These are phyloP conservation scores for Verticillium klebahnii DNA, from an alignment of 2,329 filamentous ascomycete species.

Conservation along the genomic window DNA sequence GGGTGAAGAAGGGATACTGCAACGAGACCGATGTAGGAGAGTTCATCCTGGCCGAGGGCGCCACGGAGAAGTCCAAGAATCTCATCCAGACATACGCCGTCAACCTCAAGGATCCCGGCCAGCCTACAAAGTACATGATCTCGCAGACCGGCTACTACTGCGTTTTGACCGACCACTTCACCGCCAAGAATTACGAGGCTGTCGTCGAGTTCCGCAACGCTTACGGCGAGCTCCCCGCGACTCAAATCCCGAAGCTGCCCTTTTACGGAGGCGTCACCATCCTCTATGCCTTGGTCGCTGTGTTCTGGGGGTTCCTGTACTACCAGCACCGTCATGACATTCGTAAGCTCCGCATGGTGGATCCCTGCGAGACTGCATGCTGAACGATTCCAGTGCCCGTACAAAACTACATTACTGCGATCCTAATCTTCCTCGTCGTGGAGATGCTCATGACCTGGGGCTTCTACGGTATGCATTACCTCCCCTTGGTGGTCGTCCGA, in stretches of 20 bases:
- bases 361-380: not conserved
- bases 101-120: constrained; percentile 67
- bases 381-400: constrained; percentile 66
- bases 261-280: constrained; percentile 96
- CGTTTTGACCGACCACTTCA: constrained; percentile 72
- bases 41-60: constrained; percentile 77
- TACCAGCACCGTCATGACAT: constrained; percentile 93
- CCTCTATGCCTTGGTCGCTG: constrained; percentile 80
- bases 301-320: constrained; percentile 93
- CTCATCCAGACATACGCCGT: constrained; percentile 76
- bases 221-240: constrained; percentile 90
- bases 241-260: constrained; percentile 93
- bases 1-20: constrained; percentile 66
- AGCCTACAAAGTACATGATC: constrained; percentile 74
- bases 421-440: constrained; percentile 86
- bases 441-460: constrained; percentile 99
- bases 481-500: too few relatives aligned
- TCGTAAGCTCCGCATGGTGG: constrained; percentile 41
- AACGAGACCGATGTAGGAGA: constrained; percentile 73
- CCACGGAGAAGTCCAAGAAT: constrained; percentile 64
- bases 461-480: constrained; percentile 67
- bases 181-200: constrained; percentile 65
- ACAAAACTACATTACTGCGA: constrained; percentile 98
- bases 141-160: constrained; percentile 96
- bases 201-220: constrained; percentile 92